Evolutionary conservation across 2,329 filamentous ascomycete genomes (phyloP).

Genomic region (Hymenoscyphus salicellus): DNA sequence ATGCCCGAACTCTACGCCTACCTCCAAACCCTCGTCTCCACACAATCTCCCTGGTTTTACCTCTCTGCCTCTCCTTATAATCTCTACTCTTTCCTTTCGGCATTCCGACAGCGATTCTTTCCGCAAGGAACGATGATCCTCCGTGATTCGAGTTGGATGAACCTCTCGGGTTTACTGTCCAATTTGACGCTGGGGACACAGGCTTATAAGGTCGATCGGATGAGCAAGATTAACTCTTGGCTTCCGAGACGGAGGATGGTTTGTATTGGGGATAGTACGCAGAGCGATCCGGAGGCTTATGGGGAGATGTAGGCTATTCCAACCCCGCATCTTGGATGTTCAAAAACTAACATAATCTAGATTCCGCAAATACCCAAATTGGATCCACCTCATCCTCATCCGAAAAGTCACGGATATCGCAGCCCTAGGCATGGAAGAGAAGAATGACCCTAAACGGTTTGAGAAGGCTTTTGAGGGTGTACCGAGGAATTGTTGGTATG

Average conservation of each 20-base stretch:
- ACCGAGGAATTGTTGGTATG: constrained; percentile 69
- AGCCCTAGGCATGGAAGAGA: constrained; percentile 65
- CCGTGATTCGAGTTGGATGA: constrained; percentile 83
- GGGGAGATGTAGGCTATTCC: constrained; percentile 62
- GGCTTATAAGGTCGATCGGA: constrained; percentile 79
- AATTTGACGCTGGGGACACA: constrained; percentile 78
- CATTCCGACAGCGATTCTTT: constrained; percentile 69
- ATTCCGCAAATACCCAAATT: constrained; percentile 64
- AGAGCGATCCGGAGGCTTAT: constrained; percentile 87
- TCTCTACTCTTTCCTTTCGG: constrained; percentile 79
- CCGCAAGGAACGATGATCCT: constrained; percentile 78
- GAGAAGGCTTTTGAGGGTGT: constrained; percentile 77
- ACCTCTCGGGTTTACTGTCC: constrained; percentile 72
- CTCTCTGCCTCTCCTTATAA: constrained; percentile 93
- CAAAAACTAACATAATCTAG: constrained; percentile 38
- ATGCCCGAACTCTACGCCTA: constrained; percentile 83
- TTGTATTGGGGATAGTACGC: constrained; percentile 85
- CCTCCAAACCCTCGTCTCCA: constrained; percentile 52
- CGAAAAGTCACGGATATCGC: constrained; percentile 76
- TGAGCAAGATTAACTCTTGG: constrained; percentile 74
- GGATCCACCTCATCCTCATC: constrained; percentile 82
- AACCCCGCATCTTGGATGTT: too few species aligned
- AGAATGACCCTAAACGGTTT: constrained; percentile 73
- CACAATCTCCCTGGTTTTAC: constrained; percentile 80
- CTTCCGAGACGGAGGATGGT: constrained; percentile 77